Evolutionary conservation across 441 rosid genomes (phyloP).

Genomic region (Populus hybrid): DNA sequence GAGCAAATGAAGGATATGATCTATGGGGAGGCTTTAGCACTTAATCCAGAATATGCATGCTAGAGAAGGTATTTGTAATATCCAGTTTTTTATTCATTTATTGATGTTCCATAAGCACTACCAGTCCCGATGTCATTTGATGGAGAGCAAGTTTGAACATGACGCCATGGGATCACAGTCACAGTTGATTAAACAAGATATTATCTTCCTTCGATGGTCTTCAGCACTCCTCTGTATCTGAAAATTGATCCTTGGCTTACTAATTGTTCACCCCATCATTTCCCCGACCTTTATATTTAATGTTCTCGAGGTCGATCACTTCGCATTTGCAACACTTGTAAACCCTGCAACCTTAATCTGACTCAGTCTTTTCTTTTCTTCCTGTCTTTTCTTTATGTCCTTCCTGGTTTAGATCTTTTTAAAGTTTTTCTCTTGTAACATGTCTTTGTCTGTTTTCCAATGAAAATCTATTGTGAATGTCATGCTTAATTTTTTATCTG

Average conservation of each 20-base stretch:
- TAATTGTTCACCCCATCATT: not conserved
- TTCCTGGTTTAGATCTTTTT: not conserved
- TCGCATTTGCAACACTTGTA: not conserved
- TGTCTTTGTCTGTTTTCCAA: not conserved
- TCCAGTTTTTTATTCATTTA: not conserved
- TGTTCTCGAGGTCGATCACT: not conserved
- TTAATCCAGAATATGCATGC: slow-evolving; percentile 68
- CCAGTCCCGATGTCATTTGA: not conserved
- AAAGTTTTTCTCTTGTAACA: not conserved
- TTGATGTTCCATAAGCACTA: not conserved
- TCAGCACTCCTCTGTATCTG: no score
- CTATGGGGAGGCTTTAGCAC: slow-evolving; percentile 65
- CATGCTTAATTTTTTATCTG: not conserved
- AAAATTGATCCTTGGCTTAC: not conserved
- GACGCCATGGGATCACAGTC: not conserved
- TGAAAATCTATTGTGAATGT: not conserved
- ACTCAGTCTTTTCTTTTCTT: not conserved
- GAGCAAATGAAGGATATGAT: slow-evolving; percentile 93
- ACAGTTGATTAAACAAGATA: not conserved
- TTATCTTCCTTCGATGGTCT: not conserved
- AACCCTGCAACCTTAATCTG: not conserved
- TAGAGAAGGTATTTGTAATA: not conserved
- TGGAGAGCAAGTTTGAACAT: not conserved
- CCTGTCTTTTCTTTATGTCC: no score
- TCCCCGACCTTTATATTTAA: not conserved